Evolutionary conservation across 2,329 filamentous ascomycete species (phyloP).

Genomic region (Aspergillus sergii): DNA sequence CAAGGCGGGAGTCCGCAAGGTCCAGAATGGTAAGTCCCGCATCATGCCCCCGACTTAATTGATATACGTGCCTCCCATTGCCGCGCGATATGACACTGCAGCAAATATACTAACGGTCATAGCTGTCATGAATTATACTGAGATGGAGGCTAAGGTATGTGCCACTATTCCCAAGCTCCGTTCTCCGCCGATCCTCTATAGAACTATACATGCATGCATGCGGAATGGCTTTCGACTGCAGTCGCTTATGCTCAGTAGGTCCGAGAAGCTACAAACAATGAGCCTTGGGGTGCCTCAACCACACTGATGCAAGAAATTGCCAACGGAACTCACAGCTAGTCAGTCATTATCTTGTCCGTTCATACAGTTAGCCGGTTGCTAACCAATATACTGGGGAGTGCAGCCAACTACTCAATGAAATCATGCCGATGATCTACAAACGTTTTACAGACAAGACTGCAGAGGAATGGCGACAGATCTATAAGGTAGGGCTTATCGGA

Average conservation of each 20-base stretch:
- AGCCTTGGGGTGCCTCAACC: slow-evolving; percentile 88
- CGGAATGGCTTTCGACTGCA: not conserved
- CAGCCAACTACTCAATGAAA: slow-evolving; percentile 95
- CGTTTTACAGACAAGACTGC: slow-evolving; percentile 97
- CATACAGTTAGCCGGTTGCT: slow-evolving; percentile 9
- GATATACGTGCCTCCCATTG: not conserved
- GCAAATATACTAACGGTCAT: slow-evolving; percentile 18
- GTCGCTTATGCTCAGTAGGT: slow-evolving; percentile 59
- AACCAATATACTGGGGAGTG: slow-evolving; percentile 13
- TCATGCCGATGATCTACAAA: slow-evolving; percentile 99
- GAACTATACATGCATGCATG: not conserved
- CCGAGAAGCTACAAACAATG: slow-evolving; percentile 97
- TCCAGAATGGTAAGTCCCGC: slow-evolving; percentile 79
- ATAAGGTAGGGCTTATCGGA: slow-evolving; percentile 68
- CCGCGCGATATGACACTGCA: not conserved
- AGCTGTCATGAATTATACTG: slow-evolving; percentile 98
- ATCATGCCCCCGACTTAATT: not conserved
- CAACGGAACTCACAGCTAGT: slow-evolving; percentile 98
- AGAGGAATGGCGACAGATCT: slow-evolving; percentile 99
- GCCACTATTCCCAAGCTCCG: slow-evolving; percentile 3
- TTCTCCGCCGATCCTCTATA: slow-evolving; percentile 7
- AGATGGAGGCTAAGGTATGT: slow-evolving; percentile 75
- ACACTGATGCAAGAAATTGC: slow-evolving; percentile 97
- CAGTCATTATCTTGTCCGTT: slow-evolving; percentile 43
- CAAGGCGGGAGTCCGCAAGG: slow-evolving; percentile 92